A percentile compares a stretch with the other conserved stretches of the same genome.
Conservation (phyloP, 129 eudicot genomes). For the Erigeron canadensis region DNA sequence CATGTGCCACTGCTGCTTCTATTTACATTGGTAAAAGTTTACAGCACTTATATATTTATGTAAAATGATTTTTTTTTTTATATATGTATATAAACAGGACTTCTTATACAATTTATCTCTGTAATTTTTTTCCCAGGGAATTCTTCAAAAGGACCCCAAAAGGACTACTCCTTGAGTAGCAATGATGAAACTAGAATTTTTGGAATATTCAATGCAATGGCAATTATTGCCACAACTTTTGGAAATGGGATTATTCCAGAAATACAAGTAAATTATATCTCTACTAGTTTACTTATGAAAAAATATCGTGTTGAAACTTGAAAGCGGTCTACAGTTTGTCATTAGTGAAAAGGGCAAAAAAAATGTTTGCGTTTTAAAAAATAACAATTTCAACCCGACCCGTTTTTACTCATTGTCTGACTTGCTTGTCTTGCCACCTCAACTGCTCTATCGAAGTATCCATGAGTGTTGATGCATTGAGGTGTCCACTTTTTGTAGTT, state of each 20-base stretch:
- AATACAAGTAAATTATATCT: conserved; percentile 55
- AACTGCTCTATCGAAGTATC: too few relatives aligned
- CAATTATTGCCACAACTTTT: conserved; percentile 86
- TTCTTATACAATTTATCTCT: not conserved
- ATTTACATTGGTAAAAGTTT: conserved; percentile 58
- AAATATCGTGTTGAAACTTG: not conserved
- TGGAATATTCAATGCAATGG: conserved; percentile 78
- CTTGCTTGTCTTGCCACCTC: not conserved
- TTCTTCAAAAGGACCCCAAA: conserved; percentile 65
- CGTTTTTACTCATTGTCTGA: not conserved
- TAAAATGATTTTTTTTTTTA: too few relatives aligned
- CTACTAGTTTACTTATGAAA: not conserved
- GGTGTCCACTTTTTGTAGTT: not conserved
- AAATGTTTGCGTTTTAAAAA: too few relatives aligned
- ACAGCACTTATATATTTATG: not conserved
- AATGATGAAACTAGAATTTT: conserved; percentile 49
- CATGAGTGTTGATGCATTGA: not conserved
- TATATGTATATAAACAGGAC: too few relatives aligned
- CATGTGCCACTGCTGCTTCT: conserved; percentile 79
- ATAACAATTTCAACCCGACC: too few relatives aligned
- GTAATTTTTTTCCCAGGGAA: conserved; percentile 36
- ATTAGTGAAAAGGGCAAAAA: too few relatives aligned
- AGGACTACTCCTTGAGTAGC: conserved; percentile 54
- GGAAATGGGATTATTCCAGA: conserved; percentile 98
- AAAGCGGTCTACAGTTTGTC: too few relatives aligned